Percentiles rank a stretch among this genome's conserved stretches.
Conservation (phyloP, 352 stramenopile genomes). For the Globisporangium spinosum region DNA sequence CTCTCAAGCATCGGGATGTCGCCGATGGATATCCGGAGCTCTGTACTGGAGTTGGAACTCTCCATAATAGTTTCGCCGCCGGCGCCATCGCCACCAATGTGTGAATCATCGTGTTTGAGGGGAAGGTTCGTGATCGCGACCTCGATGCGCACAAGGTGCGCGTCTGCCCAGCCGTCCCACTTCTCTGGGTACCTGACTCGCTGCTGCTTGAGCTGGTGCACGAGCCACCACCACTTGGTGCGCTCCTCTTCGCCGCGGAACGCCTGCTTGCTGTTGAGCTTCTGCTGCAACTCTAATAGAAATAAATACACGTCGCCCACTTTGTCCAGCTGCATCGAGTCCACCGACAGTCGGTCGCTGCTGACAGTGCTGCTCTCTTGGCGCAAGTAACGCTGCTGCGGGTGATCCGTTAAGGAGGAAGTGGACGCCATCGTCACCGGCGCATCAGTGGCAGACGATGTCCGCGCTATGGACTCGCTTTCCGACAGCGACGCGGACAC, state of each 20-base stretch:
- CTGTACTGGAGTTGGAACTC: slow-evolving; percentile 4
- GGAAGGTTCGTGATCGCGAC: slow-evolving; percentile 29
- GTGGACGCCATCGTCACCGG: not conserved
- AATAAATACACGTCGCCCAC: slow-evolving; percentile 21
- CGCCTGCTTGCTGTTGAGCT: slow-evolving; percentile 18
- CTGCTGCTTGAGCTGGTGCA: slow-evolving; percentile 35
- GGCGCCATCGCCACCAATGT: not conserved
- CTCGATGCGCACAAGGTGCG: slow-evolving; percentile 29
- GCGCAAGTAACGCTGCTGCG: not conserved
- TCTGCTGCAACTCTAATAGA: slow-evolving; percentile 24
- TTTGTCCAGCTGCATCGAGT: slow-evolving; percentile 11
- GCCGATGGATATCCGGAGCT: slow-evolving; percentile 13
- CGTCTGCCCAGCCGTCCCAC: slow-evolving; percentile 24
- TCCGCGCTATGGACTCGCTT: not conserved
- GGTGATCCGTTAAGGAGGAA: not conserved
- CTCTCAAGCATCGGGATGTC: slow-evolving; percentile 18
- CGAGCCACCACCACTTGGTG: slow-evolving; percentile 33
- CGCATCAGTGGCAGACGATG: not conserved
- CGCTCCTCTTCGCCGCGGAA: slow-evolving; percentile 36
- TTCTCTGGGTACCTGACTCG: slow-evolving; percentile 22
- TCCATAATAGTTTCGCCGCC: not conserved
- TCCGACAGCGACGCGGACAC: slow-evolving; percentile 8
- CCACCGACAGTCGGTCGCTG: slow-evolving; percentile 7
- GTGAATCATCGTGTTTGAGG: not conserved
- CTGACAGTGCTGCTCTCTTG: not conserved